Evolutionary conservation across 345 rosid species (phyloP), one percentile per base, ranked within the genome.

Genomic region (Camelina laxa): DNA sequence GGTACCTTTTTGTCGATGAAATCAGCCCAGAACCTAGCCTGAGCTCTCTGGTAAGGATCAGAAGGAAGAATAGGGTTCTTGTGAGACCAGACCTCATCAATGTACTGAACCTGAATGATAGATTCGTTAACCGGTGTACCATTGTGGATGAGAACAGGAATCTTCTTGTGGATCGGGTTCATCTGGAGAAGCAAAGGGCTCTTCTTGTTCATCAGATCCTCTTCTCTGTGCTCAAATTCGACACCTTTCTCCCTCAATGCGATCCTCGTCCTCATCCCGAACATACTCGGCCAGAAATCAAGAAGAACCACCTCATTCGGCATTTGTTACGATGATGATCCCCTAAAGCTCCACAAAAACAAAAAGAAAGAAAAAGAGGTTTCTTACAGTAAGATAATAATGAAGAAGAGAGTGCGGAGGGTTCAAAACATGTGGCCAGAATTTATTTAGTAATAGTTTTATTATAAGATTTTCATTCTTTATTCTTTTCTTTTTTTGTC

Each of bases 131-230:
- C 11, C 16, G 74, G 35, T 30, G 58, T 70, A 15, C 74, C 74
- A 10, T 61, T 65, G 13, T 61, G 79, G 49, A 57, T 75, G 17
- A 58, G 60, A 75, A 51, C 68, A 4, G 74, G 79, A 15, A 75
- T 75, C 61, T 75, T 75, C 74, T 75, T 75, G 62, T 75, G 79
- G 12, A 75, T n/a, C 4, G 79, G 79, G 31, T 75, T 75, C 74
- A 41, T 67, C 62, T 75, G 62, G 27, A 67, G 42, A 44, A 67
- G 73, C 44, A 50, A 39, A 15, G 78, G 67, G 3, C 74, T 69
- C 33, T n/a, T n/a, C n/a, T 69, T 69, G 35, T 69, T 16, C 9
- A 35, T 45, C 20, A 69, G 31, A 69, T 69, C 22, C 1, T 69
- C 74, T 13, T 69, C 74, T 69, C 74, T 69, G 74, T 58, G 44